Conservation (phyloP, 176 grass and related monocot species). For the Zea mays region DNA sequence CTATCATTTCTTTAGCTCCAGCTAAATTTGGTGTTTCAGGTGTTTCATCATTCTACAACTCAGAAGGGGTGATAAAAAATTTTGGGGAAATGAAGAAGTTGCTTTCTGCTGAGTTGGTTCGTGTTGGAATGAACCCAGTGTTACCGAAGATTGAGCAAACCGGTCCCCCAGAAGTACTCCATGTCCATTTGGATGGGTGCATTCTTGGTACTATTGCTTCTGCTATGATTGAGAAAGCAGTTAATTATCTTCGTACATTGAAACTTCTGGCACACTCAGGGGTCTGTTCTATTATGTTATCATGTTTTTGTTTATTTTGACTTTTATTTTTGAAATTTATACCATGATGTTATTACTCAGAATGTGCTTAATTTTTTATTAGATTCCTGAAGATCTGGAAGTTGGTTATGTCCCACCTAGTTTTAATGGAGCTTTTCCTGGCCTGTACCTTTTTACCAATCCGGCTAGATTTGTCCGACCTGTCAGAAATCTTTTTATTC, state of each 20-base stretch:
- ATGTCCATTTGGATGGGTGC: slow-evolving; percentile 91
- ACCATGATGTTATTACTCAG: slow-evolving; percentile 2
- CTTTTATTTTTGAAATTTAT: slow-evolving; percentile 10
- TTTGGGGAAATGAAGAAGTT: slow-evolving; percentile 63
- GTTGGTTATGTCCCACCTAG: slow-evolving; percentile 89
- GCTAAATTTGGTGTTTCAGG: slow-evolving; percentile 48
- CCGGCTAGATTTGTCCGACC: slow-evolving; percentile 86
- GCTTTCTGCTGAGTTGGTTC: slow-evolving; percentile 63
- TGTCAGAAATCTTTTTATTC: slow-evolving; percentile 61
- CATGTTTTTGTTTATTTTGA: slow-evolving; percentile 1
- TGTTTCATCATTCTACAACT: slow-evolving; percentile 79
- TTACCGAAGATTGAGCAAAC: slow-evolving; percentile 70
- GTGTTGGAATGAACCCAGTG: slow-evolving; percentile 72
- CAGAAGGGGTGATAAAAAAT: slow-evolving; percentile 67
- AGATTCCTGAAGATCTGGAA: slow-evolving; percentile 95
- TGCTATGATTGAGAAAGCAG: slow-evolving; percentile 55
- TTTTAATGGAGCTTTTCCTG: slow-evolving; percentile 85
- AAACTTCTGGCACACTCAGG: slow-evolving; percentile 55
- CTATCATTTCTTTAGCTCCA: slow-evolving; percentile 17
- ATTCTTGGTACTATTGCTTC: slow-evolving; percentile 79
- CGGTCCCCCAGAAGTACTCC: slow-evolving; percentile 78
- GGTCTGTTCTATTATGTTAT: slow-evolving; percentile 38
- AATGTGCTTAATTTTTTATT: slow-evolving; percentile 15
- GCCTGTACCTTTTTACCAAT: slow-evolving; percentile 85
- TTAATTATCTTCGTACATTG: slow-evolving; percentile 72